Percentiles rank a stretch among this genome's conserved stretches.
Evolutionary conservation across 495 filamentous ascomycete species (phyloP).

Genomic region (Aeminium ludgeri): DNA sequence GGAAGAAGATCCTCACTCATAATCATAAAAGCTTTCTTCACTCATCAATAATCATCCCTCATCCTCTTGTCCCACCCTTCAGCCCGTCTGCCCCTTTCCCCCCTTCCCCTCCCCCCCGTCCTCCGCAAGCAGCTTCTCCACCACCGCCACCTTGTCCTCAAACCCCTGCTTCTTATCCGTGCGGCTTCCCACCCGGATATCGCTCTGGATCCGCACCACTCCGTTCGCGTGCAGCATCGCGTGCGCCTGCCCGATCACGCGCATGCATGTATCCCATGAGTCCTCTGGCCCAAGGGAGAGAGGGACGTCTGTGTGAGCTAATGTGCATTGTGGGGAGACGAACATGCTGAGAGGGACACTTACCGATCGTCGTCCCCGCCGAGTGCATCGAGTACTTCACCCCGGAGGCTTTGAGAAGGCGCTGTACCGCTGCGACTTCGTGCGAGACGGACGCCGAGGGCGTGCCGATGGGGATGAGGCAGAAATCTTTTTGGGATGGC

Average conservation of each 20-base stretch:
- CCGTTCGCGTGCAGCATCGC: conserved; percentile 66
- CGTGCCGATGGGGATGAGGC: conserved; percentile 49
- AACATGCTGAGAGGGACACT: conserved; percentile 1
- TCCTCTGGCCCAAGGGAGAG: conserved; percentile 43
- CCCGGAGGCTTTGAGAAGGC: conserved; percentile 62
- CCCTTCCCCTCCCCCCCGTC: conserved; percentile 18
- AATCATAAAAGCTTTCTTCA: not conserved
- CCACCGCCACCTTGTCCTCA: conserved; percentile 50
- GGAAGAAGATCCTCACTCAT: no score
- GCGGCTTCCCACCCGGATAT: conserved; percentile 72
- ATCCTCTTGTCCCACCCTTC: no score
- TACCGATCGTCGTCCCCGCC: conserved; percentile 81
- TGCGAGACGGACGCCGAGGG: conserved; percentile 63
- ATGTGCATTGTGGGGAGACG: conserved; percentile 2
- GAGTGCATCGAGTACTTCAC: conserved; percentile 79
- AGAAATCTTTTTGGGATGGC: conserved; percentile 20
- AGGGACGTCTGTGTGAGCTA: not conserved
- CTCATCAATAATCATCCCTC: not conserved
- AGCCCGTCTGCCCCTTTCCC: not conserved
- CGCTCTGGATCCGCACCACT: conserved; percentile 67
- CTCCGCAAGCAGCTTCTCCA: conserved; percentile 37
- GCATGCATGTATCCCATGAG: conserved; percentile 77
- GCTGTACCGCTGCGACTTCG: conserved; percentile 78
- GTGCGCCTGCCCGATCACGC: conserved; percentile 80
- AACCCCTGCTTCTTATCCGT: conserved; percentile 53